phyloP scores from a whole-genome alignment of 345 rosid species.

The Aquilaria malaccensis region DNA sequence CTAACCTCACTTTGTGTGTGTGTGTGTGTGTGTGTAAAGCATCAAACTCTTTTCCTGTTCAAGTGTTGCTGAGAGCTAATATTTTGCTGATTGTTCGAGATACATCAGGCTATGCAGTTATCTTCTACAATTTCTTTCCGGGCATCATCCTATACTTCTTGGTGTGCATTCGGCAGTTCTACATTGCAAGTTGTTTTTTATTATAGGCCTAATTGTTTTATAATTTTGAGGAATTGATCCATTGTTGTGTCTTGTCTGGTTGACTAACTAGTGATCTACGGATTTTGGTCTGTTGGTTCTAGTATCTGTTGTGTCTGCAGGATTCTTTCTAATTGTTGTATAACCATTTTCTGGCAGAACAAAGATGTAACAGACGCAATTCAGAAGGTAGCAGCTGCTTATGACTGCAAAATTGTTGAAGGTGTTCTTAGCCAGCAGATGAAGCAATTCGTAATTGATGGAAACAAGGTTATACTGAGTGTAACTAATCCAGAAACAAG shows the following conservation, averaged over 20 bases:
- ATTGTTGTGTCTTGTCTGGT: neutral
- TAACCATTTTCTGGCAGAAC: conserved; percentile 48
- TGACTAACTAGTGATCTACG: no score
- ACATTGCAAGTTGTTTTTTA: no score
- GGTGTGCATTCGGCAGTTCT: no score
- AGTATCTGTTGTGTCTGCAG: neutral
- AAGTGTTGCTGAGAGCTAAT: neutral
- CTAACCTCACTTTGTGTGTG: no score
- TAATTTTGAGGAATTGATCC: no score
- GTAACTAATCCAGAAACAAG: conserved; percentile 72
- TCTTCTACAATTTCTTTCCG: neutral
- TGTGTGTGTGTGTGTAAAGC: no score
- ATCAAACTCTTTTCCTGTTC: no score
- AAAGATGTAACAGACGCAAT: conserved; percentile 89
- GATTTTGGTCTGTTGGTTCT: neutral
- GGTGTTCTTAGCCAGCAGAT: conserved; percentile 97
- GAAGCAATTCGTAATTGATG: conserved; percentile 86
- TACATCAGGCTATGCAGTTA: neutral
- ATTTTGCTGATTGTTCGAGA: neutral
- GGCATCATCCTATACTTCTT: no score
- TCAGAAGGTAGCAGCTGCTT: conserved; percentile 90
- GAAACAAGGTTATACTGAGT: conserved; percentile 69
- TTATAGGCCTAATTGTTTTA: no score
- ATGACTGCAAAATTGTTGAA: conserved; percentile 95
- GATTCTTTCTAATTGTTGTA: neutral